A percentile compares a stretch with the other conserved stretches of the same genome.
These are phyloP conservation scores for Telopea speciosissima DNA, from an alignment of 177 flowering plant genomes.

Conservation along the genomic window DNA sequence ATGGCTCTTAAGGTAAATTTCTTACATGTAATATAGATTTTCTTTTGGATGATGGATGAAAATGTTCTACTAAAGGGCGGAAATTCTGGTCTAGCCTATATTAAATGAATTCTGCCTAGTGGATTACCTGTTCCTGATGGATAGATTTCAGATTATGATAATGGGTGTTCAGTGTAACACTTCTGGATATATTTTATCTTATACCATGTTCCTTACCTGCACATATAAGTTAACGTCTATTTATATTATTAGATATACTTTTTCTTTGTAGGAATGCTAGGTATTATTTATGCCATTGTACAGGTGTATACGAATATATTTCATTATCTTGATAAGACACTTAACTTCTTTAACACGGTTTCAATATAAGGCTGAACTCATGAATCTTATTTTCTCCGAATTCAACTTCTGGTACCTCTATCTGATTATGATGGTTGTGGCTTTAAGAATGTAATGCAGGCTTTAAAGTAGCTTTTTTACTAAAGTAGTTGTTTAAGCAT, in stretches of 20 bases:
- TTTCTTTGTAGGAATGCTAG: too few species aligned
- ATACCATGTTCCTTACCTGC: too few species aligned
- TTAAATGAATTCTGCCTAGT: not conserved
- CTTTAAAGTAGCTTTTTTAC: not conserved
- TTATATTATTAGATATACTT: too few species aligned
- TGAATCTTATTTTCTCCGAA: too few species aligned
- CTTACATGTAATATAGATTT: not conserved
- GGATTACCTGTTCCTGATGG: not conserved
- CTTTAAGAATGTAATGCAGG: not conserved
- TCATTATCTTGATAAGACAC: too few species aligned
- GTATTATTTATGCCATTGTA: not conserved
- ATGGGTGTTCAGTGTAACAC: not conserved
- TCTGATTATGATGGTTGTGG: not conserved
- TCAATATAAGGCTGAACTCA: too few species aligned
- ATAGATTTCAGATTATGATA: too few species aligned
- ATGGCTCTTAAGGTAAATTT: slow-evolving; percentile 90
- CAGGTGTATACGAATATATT: not conserved
- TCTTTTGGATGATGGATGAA: not conserved
- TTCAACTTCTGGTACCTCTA: too few species aligned
- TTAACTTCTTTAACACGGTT: too few species aligned
- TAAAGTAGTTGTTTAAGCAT: not conserved
- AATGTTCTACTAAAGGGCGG: not conserved
- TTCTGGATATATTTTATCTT: not conserved
- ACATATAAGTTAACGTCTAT: too few species aligned
- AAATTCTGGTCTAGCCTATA: not conserved